Percentiles rank a stretch among this genome's conserved stretches.
Conservation (phyloP, 148 eudicot genomes). For the Rhododendron molle region DNA sequence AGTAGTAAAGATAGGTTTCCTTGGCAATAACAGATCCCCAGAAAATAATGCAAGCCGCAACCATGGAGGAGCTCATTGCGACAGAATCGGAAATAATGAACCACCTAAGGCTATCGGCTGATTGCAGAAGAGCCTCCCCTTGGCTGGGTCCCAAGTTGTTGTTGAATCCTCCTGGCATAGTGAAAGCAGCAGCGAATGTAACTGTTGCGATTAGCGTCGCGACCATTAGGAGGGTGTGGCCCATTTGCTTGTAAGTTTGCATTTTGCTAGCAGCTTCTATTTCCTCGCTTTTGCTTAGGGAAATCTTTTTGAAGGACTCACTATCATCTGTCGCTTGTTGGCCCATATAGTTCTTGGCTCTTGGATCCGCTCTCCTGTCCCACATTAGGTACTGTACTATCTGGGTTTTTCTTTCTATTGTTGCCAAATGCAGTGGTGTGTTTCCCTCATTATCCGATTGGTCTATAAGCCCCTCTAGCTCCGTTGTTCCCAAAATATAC, state of each 20-base stretch:
- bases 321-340: not conserved
- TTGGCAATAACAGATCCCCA: not conserved
- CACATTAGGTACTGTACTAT: not conserved
- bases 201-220: constrained; percentile 11
- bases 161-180: constrained; percentile 11
- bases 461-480: constrained; percentile 3
- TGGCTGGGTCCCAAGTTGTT: not conserved
- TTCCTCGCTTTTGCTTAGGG: not conserved
- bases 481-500: not conserved
- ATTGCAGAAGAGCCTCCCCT: constrained; percentile 3
- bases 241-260: constrained; percentile 10
- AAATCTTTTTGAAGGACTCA: not conserved
- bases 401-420: not conserved
- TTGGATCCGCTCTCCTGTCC: not conserved
- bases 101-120: not conserved
- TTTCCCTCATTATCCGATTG: not conserved
- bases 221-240: constrained; percentile 5
- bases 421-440: not conserved
- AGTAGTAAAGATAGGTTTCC: not conserved
- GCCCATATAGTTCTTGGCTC: not conserved
- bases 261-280: not conserved
- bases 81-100: not conserved
- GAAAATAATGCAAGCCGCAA: not conserved
- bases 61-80: not conserved
- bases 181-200: constrained; percentile 18